These are phyloP conservation scores for Saturnispora hagleri DNA, from an alignment of 805 yeast genomes.

Conservation along the genomic window DNA sequence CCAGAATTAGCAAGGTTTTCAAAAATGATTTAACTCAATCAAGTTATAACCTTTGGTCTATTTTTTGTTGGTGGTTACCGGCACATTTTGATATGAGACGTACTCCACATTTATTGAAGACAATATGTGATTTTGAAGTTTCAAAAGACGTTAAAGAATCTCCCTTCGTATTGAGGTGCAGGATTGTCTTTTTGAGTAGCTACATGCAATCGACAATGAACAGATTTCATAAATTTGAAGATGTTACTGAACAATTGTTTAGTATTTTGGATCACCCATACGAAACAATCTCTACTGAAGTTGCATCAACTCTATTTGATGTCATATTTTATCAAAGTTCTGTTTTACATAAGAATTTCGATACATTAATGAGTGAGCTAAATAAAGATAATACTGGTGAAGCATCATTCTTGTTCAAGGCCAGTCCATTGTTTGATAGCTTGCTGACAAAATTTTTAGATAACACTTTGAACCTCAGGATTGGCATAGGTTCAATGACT, in stretches of 20 bases:
- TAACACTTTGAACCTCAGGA: slow-evolving; percentile 31
- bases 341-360: slow-evolving; percentile 25
- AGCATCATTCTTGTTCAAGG: slow-evolving; percentile 4
- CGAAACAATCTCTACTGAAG: slow-evolving; percentile 58
- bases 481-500: slow-evolving; percentile 24
- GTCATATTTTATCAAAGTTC: slow-evolving; percentile 22
- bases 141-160: slow-evolving; percentile 42
- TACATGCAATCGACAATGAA: slow-evolving; percentile 21
- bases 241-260: slow-evolving; percentile 36
- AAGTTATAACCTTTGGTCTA: slow-evolving; percentile 62
- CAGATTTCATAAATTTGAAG: slow-evolving; percentile 42
- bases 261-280: slow-evolving; percentile 54
- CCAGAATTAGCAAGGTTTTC: slow-evolving; percentile 38
- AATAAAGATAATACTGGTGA: slow-evolving; percentile 22
- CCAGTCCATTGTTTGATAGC: slow-evolving; percentile 20
- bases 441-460: slow-evolving; percentile 37
- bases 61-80: slow-evolving; percentile 68
- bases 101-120: slow-evolving; percentile 40
- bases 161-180: slow-evolving; percentile 56
- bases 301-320: slow-evolving; percentile 51
- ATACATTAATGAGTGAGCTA: slow-evolving; percentile 23
- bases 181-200: slow-evolving; percentile 46
- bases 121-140: slow-evolving; percentile 38
- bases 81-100: slow-evolving; percentile 60
- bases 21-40: slow-evolving; percentile 63